Evolutionary conservation across 2,329 filamentous ascomycete species (phyloP).

Genomic region (Fusarium chuoi): DNA sequence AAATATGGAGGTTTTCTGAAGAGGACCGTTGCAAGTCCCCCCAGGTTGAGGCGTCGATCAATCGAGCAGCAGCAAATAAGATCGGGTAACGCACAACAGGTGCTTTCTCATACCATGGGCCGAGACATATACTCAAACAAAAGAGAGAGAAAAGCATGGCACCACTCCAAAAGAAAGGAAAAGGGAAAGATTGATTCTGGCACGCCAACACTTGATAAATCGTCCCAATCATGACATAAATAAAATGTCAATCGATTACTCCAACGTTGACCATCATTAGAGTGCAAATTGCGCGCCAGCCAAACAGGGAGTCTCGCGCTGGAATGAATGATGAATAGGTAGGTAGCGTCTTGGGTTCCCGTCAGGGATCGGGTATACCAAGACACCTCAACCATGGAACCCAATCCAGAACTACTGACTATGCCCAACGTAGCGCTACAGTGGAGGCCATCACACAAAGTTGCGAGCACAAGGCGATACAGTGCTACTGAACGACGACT

Average conservation of each 20-base stretch:
- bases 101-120: conserved; percentile 11
- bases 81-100: conserved; percentile 6
- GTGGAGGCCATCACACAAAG: neutral
- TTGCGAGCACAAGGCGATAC: conserved; percentile 1
- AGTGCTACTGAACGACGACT: neutral
- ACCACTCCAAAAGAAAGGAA: neutral
- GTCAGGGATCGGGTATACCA: conserved; percentile 12
- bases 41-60: conserved; percentile 9
- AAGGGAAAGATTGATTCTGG: neutral
- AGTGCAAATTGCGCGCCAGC: conserved; percentile 27
- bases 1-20: neutral
- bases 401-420: neutral
- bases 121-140: conserved; percentile 22
- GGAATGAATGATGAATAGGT: conserved; percentile 26
- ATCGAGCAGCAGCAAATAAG: conserved; percentile 4
- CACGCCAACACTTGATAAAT: neutral
- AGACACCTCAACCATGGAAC: conserved; percentile 10
- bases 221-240: neutral
- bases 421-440: neutral
- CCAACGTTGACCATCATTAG: conserved; percentile 6
- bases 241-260: conserved; percentile 18
- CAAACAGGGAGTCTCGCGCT: conserved; percentile 17
- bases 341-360: conserved; percentile 12
- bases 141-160: conserved; percentile 1
- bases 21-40: neutral